Evolutionary conservation across 805 yeast species (phyloP).

Genomic region (Candida suzukii): DNA sequence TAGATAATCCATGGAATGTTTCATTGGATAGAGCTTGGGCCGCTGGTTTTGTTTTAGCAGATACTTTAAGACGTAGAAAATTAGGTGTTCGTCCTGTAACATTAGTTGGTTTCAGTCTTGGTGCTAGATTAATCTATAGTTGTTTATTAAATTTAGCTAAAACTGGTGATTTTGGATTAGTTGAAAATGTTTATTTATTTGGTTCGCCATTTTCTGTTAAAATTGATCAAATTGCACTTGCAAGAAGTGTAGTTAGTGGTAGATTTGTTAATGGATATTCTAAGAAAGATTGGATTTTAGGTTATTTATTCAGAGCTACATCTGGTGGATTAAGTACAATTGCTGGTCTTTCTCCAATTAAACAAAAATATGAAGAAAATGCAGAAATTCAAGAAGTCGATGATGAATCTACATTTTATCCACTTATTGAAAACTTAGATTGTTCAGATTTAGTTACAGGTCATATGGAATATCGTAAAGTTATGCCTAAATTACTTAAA

Average conservation of each 20-base stretch:
- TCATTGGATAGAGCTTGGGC: slow-evolving; percentile 96
- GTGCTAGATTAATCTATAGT: slow-evolving; percentile 86
- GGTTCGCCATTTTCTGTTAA: slow-evolving; percentile 86
- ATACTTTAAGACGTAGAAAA: slow-evolving; percentile 78
- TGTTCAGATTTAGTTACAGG: slow-evolving; percentile 86
- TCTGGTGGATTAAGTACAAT: slow-evolving; percentile 91
- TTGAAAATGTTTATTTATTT: slow-evolving; percentile 81
- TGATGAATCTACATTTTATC: slow-evolving; percentile 22
- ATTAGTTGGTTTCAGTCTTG: slow-evolving; percentile 86
- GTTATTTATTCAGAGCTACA: slow-evolving; percentile 91
- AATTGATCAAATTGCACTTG: slow-evolving; percentile 67
- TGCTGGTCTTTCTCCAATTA: slow-evolving; percentile 80
- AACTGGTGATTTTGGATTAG: slow-evolving; percentile 77
- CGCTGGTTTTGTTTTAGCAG: slow-evolving; percentile 88
- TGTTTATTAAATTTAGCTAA: slow-evolving; percentile 83
- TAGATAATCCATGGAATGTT: slow-evolving; percentile 98
- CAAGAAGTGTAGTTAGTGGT: slow-evolving; percentile 84
- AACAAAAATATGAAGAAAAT: slow-evolving; percentile 18
- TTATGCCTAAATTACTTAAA: slow-evolving; percentile 76
- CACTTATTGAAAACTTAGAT: slow-evolving; percentile 74
- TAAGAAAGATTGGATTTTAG: slow-evolving; percentile 91
- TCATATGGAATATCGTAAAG: slow-evolving; percentile 95
- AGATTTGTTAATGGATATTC: slow-evolving; percentile 86
- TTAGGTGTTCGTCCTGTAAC: slow-evolving; percentile 91
- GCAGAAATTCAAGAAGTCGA: slow-evolving; percentile 4